Conservation (phyloP, 176 grass and related monocot species). For the Avena atlantica region DNA sequence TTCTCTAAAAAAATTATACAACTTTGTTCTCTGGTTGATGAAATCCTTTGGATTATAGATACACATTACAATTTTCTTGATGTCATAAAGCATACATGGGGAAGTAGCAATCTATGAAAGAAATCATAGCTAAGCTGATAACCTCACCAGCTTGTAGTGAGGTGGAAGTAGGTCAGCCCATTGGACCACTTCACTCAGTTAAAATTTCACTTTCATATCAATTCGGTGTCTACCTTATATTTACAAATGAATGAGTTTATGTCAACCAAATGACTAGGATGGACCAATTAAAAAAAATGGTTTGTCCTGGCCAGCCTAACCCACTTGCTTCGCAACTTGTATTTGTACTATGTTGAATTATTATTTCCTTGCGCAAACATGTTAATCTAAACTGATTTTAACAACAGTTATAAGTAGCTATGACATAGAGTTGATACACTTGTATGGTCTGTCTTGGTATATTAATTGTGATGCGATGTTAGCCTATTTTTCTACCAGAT, state of each 20-base stretch:
- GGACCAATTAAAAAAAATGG: not conserved
- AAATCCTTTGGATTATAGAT: conserved; percentile 20
- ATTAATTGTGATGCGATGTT: not conserved
- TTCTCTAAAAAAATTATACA: not conserved
- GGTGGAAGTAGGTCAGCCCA: not conserved
- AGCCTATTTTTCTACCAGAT: conserved; percentile 19
- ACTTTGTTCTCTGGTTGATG: conserved; percentile 12
- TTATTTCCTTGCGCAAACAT: conserved; percentile 30
- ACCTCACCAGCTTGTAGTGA: not conserved
- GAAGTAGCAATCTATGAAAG: conserved; percentile 27
- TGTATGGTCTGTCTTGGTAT: conserved; percentile 7
- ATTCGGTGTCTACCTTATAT: conserved; percentile 2
- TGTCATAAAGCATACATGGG: not conserved
- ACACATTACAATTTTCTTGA: conserved; percentile 32
- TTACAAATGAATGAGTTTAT: not conserved
- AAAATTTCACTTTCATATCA: not conserved
- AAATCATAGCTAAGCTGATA: not conserved
- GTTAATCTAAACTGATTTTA: not conserved
- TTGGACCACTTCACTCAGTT: conserved; percentile 2
- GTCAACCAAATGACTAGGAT: conserved; percentile 2
- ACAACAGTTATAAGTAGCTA: conserved; percentile 3
- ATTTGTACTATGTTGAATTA: conserved; percentile 9
- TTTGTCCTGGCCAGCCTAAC: not conserved
- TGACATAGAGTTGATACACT: conserved; percentile 8
- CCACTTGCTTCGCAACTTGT: not conserved